Evolutionary conservation across 2,329 filamentous ascomycete genomes (phyloP).

Genomic region (Phoma sp.): DNA sequence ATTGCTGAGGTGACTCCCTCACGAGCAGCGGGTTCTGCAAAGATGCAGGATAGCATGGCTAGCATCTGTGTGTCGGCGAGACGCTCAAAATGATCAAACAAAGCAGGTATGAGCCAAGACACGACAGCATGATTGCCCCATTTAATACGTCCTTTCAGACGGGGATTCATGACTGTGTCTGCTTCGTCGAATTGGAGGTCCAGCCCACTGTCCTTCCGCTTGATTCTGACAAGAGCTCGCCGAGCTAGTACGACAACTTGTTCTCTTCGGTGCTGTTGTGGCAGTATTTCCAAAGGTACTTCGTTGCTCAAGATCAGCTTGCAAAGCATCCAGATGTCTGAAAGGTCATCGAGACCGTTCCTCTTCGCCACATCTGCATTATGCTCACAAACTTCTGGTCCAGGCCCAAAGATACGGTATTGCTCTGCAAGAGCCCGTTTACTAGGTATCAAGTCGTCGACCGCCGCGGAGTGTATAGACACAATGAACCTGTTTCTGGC

Average conservation of each 20-base stretch:
- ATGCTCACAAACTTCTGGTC: slow-evolving; percentile 80
- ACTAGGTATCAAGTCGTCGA: slow-evolving; percentile 76
- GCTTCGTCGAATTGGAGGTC: slow-evolving; percentile 57
- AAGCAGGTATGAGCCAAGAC: slow-evolving; percentile 62
- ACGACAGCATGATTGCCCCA: slow-evolving; percentile 67
- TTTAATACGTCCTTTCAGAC: slow-evolving; percentile 56
- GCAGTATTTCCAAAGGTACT: slow-evolving; percentile 72
- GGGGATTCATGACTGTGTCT: slow-evolving; percentile 48
- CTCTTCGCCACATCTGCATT: slow-evolving; percentile 81
- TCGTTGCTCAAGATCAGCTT: slow-evolving; percentile 79
- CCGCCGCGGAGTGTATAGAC: slow-evolving; percentile 68
- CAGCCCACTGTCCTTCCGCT: slow-evolving; percentile 58
- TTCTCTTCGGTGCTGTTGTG: slow-evolving; percentile 62
- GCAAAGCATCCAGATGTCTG: slow-evolving; percentile 83
- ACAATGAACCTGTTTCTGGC: slow-evolving; percentile 71
- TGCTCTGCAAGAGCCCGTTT: slow-evolving; percentile 78
- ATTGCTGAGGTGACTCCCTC: slow-evolving; percentile 51
- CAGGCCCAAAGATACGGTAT: slow-evolving; percentile 85
- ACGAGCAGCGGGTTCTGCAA: slow-evolving; percentile 57
- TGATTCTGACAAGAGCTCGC: slow-evolving; percentile 62
- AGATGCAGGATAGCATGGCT: slow-evolving; percentile 69
- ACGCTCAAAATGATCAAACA: slow-evolving; percentile 67
- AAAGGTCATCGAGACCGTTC: slow-evolving; percentile 73
- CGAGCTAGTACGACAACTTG: slow-evolving; percentile 74
- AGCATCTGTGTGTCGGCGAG: slow-evolving; percentile 71